These are phyloP conservation scores for Suaeda aralocaspica DNA, from an alignment of 148 eudicot genomes.

Conservation along the genomic window DNA sequence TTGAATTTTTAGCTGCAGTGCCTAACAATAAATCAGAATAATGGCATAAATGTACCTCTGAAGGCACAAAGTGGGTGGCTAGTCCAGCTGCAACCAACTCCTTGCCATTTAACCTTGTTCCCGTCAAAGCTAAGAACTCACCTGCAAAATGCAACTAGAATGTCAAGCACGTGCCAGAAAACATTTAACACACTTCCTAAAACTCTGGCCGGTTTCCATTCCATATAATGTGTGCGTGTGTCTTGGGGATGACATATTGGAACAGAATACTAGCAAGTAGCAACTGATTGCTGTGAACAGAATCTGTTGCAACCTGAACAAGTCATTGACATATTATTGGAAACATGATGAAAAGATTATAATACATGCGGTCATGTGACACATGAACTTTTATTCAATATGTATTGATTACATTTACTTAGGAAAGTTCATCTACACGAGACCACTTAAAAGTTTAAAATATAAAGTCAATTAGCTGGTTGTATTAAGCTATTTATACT, in stretches of 20 bases:
- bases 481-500: too few relatives aligned
- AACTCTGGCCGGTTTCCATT: constrained; percentile 1
- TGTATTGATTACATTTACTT: too few relatives aligned
- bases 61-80: constrained; percentile 92
- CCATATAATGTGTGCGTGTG: not conserved
- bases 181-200: constrained; percentile 7
- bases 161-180: constrained; percentile 4
- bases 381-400: too few relatives aligned
- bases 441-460: too few relatives aligned
- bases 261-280: too few relatives aligned
- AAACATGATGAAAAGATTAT: not conserved
- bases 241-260: not conserved
- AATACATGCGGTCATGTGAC: not conserved
- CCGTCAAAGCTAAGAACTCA: constrained; percentile 89
- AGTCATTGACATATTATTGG: not conserved
- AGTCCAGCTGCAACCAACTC: constrained; percentile 81
- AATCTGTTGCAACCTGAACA: not conserved
- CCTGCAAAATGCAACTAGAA: constrained; percentile 42
- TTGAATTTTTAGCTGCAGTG: not conserved
- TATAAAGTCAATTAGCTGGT: too few relatives aligned
- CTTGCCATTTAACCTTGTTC: constrained; percentile 69
- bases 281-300: not conserved
- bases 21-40: not conserved
- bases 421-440: too few relatives aligned
- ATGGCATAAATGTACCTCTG: constrained; percentile 52